Evolutionary conservation across 768 basidiomycete species (phyloP).

Genomic region (Suillus spraguei): DNA sequence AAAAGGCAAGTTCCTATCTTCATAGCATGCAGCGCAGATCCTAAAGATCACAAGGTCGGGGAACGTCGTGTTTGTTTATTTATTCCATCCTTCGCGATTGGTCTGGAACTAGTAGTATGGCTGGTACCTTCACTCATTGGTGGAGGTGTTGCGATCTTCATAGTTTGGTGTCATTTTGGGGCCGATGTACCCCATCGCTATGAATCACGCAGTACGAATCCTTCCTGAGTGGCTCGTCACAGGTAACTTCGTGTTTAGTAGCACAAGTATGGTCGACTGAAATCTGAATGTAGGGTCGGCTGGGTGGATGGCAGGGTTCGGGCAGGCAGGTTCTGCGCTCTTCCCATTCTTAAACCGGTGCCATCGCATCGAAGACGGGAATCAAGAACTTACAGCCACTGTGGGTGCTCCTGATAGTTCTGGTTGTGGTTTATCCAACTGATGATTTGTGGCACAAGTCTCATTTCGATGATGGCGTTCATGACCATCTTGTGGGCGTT

Average conservation of each 20-base stretch:
- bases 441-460: constrained; percentile 12
- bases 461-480: constrained; percentile 44
- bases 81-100: constrained; percentile 36
- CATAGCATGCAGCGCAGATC: constrained; percentile 2
- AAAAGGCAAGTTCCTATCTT: constrained; percentile 21
- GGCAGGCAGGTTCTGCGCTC: constrained; percentile 51
- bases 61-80: constrained; percentile 31
- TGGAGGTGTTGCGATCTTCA: constrained; percentile 61
- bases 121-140: constrained; percentile 66
- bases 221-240: constrained; percentile 39
- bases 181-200: constrained; percentile 67
- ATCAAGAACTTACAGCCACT: constrained; percentile 50
- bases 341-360: constrained; percentile 55
- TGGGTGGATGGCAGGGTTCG: constrained; percentile 57
- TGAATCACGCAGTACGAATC: constrained; percentile 37
- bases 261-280: constrained; percentile 35
- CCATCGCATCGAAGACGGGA: constrained; percentile 42
- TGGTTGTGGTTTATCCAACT: background rate
- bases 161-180: constrained; percentile 73
- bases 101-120: constrained; percentile 72
- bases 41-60: constrained; percentile 27
- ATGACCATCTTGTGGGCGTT: constrained; percentile 46
- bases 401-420: constrained; percentile 33
- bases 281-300: constrained; percentile 30
- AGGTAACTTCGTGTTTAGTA: constrained; percentile 13